Conservation (phyloP, 192 early-diverging fungal species). For the Coemansia reversa region DNA sequence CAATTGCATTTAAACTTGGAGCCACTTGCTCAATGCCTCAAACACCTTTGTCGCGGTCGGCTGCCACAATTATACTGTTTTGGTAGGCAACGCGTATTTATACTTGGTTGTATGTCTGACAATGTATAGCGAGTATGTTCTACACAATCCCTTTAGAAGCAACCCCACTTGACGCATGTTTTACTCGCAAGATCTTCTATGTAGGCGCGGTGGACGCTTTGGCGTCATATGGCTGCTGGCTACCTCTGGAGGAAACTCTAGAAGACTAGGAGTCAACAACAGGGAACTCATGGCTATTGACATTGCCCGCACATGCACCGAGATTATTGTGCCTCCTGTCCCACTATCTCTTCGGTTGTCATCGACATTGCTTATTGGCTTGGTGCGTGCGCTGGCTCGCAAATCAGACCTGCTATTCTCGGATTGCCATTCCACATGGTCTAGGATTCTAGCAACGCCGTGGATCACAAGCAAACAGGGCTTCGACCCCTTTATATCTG, state of each 20-base stretch:
- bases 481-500: constrained; percentile 30
- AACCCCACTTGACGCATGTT: constrained; percentile 22
- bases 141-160: background rate
- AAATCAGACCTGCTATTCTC: constrained; percentile 17
- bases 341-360: constrained; percentile 37
- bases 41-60: background rate
- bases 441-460: constrained; percentile 29
- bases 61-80: background rate
- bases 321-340: constrained; percentile 19
- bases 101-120: background rate
- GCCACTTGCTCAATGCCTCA: background rate
- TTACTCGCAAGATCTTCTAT: constrained; percentile 46
- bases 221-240: constrained; percentile 11
- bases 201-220: constrained; percentile 29
- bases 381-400: constrained; percentile 23
- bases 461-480: constrained; percentile 25
- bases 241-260: constrained; percentile 9
- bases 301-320: constrained; percentile 31
- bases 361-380: constrained; percentile 33
- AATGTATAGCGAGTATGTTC: background rate
- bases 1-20: background rate
- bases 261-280: constrained; percentile 18
- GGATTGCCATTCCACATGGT: constrained; percentile 26
- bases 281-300: constrained; percentile 30
- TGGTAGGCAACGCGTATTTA: background rate